Base-by-base conservation (phyloP, 2,329 filamentous ascomycete species). In the Fusarium praegraminearum region DNA sequence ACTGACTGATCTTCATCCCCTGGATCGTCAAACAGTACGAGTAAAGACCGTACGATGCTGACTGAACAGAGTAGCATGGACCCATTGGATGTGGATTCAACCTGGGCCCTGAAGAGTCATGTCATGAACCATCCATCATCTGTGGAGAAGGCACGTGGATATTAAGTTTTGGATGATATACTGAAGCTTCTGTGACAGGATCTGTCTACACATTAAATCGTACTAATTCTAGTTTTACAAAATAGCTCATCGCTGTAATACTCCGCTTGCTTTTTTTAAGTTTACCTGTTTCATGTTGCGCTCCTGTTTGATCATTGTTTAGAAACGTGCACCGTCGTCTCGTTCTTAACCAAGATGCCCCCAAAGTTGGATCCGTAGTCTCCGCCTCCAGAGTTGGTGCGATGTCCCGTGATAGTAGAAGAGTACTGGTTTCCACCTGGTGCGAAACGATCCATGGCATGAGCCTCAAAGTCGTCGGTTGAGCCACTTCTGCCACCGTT, bases 311-410 rank as follows among this genome's bases (percentile, higher is more conserved):
- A 38, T 64, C 61, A 65, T 2, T 66, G 62, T n/a, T 50, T 40
- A 2, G 62, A 45, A 55, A 59, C 36, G 1, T 61, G 62, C 12
- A 74, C 61, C 2, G 54, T 62, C 3, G 71, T 75, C 47, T 75
- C 71, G 18, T 74, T 75, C 55, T 71, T 75, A 7, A 75, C 73
- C 28, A 72, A 57, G 33, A 75, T 75, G 0, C 73, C 73, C 8
- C 59, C 66, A 45, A 67, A 59, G 20, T 28, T 49, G 2, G 61
- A 15, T 2, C 49, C 28, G 1, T 53, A 57, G 0, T 66, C 46
- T 28, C 60, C 60, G 5, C 46, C 38, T 5, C 46, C 38, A 7
- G 38, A 36, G 4, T 43, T 50, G 3, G 18, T 50, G 10, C 52
- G 47, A 13, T 67, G 56, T 1, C 67, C 73, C 6, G 70, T 72